Evolutionary conservation across 345 rosid genomes (phyloP).

Genomic region (Dipteronia dyeriana): DNA sequence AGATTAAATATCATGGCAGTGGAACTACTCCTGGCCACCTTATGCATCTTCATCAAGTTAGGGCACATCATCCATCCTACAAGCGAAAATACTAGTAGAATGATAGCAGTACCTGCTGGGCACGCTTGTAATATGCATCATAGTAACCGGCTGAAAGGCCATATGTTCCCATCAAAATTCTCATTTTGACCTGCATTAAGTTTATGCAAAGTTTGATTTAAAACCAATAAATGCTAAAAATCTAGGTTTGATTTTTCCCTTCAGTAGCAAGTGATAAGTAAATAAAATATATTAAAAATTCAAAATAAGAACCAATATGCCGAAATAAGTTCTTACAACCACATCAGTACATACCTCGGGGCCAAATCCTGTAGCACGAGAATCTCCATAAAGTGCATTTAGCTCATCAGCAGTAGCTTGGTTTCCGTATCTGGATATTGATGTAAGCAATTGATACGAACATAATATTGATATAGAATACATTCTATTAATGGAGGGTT

Average conservation of each 20-base stretch:
- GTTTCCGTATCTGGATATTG: constrained; percentile 67
- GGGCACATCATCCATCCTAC: neutral
- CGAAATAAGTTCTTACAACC: neutral
- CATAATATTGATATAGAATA: neutral
- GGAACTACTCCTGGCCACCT: neutral
- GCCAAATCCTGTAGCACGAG: constrained; percentile 89
- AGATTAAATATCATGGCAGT: neutral
- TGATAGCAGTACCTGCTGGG: constrained; percentile 67
- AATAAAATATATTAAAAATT: neutral
- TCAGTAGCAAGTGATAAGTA: neutral
- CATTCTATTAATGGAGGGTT: neutral
- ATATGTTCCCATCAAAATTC: constrained; percentile 96
- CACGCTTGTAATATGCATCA: constrained; percentile 93
- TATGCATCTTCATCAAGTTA: constrained; percentile 15
- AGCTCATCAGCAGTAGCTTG: constrained; percentile 75
- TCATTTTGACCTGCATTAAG: constrained; percentile 76
- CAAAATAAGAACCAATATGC: neutral
- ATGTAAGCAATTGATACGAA: neutral
- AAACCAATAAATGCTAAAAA: neutral
- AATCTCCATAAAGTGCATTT: constrained; percentile 69
- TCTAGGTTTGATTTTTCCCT: constrained; percentile 1
- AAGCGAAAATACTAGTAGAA: neutral
- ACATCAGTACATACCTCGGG: constrained; percentile 52
- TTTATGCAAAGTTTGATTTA: neutral
- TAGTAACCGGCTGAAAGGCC: constrained; percentile 95